phyloP scores from a whole-genome alignment of 2,329 filamentous ascomycete genomes.

The Aureobasidium musti region DNA sequence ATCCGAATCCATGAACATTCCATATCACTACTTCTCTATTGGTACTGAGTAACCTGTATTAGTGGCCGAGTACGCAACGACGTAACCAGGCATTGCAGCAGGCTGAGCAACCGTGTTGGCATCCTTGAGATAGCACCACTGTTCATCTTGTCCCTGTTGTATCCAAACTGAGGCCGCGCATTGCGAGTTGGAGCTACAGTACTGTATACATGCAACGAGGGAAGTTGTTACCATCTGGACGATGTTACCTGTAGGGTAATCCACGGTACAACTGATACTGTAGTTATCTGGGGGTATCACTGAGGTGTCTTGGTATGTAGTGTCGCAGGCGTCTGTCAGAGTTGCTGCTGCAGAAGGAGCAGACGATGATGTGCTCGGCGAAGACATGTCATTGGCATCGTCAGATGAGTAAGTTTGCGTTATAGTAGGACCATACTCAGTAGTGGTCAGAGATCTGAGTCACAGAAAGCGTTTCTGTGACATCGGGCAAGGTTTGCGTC shows the following conservation, averaged over 20 bases:
- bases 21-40: no score
- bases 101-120: background rate
- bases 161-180: slow-evolving; percentile 2
- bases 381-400: background rate
- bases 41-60: no score
- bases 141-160: background rate
- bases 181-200: background rate
- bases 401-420: background rate
- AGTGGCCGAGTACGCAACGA: background rate
- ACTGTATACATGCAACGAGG: background rate
- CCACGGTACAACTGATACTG: background rate
- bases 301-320: background rate
- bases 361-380: background rate
- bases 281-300: background rate
- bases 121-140: background rate
- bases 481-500: background rate
- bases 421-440: background rate
- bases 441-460: background rate
- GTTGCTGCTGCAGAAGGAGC: background rate
- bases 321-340: background rate
- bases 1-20: no score
- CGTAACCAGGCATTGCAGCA: background rate
- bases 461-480: background rate
- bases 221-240: background rate
- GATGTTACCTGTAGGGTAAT: background rate